These are phyloP conservation scores for Alliaria petiolata DNA, from an alignment of 345 rosid genomes.

Conservation along the genomic window DNA sequence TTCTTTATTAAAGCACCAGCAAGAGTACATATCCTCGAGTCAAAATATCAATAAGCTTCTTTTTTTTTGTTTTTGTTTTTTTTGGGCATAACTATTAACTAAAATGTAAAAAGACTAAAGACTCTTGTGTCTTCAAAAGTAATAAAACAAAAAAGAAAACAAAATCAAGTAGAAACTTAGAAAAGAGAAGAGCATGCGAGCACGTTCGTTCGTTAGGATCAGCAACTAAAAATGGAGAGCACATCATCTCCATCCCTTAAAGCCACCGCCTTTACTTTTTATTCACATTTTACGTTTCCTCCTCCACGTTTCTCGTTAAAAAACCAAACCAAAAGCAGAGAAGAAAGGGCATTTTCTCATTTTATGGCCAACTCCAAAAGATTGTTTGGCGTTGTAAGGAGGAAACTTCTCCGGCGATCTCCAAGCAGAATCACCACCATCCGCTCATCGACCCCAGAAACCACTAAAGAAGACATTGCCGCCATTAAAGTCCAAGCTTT, in stretches of 20 bases:
- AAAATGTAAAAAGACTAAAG: slow-evolving; percentile 1
- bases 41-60: not conserved
- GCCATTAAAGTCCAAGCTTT: slow-evolving; percentile 72
- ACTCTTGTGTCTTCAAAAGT: slow-evolving; percentile 6
- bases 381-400: slow-evolving; percentile 26
- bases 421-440: slow-evolving; percentile 24
- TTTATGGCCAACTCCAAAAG: slow-evolving; percentile 28
- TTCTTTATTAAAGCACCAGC: no score
- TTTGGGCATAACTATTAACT: not conserved
- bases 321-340: not conserved
- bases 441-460: not conserved
- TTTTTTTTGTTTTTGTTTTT: not conserved
- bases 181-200: slow-evolving; percentile 25
- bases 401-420: slow-evolving; percentile 26
- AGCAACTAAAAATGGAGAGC: slow-evolving; percentile 23
- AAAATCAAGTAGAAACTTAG: slow-evolving; percentile 16
- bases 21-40: not conserved
- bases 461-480: slow-evolving; percentile 42
- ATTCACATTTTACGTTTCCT: slow-evolving; percentile 30
- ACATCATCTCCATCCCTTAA: slow-evolving; percentile 34
- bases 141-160: slow-evolving; percentile 1
- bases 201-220: slow-evolving; percentile 28
- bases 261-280: slow-evolving; percentile 24
- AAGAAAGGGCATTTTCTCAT: not conserved
- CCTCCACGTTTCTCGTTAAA: not conserved